Conservation (phyloP, 306 rosid species). For the Castanea sativa region DNA sequence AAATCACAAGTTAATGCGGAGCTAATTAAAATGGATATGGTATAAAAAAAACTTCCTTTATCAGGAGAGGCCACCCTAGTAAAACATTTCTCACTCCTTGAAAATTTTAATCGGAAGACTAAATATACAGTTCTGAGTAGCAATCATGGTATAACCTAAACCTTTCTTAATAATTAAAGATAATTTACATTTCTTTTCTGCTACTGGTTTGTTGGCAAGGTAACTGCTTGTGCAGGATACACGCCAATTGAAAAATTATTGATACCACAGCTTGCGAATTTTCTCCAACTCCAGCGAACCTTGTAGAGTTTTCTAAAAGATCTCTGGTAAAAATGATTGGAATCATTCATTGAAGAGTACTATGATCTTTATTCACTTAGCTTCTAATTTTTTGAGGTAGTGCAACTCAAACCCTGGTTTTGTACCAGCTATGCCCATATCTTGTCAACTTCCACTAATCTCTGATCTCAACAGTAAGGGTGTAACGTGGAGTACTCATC, state of each 20-base stretch:
- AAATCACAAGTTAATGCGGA: constrained; percentile 24
- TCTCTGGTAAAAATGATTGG: not conserved
- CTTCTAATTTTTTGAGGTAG: not conserved
- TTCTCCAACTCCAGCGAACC: not conserved
- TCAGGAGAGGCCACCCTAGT: constrained; percentile 14
- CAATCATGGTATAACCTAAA: too few species aligned
- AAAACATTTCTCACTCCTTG: constrained; percentile 32
- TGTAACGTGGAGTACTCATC: not conserved
- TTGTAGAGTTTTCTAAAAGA: not conserved
- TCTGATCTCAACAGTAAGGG: not conserved
- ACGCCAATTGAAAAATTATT: not conserved
- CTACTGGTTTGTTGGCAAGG: too few species aligned
- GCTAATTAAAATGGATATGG: constrained; percentile 3
- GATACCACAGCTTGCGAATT: not conserved
- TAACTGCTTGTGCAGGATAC: too few species aligned
- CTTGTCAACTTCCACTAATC: not conserved
- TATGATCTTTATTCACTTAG: not conserved
- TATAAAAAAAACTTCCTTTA: too few species aligned
- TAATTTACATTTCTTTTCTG: too few species aligned
- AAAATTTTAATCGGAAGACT: constrained; percentile 9
- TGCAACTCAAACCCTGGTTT: too few species aligned
- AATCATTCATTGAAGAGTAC: not conserved
- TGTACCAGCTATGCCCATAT: not conserved
- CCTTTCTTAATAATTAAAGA: too few species aligned
- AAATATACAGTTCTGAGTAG: not conserved